A percentile compares a stretch with the other conserved stretches of the same genome.
Evolutionary conservation across 768 basidiomycete genomes (phyloP).

Genomic region (Russula olivacea): DNA sequence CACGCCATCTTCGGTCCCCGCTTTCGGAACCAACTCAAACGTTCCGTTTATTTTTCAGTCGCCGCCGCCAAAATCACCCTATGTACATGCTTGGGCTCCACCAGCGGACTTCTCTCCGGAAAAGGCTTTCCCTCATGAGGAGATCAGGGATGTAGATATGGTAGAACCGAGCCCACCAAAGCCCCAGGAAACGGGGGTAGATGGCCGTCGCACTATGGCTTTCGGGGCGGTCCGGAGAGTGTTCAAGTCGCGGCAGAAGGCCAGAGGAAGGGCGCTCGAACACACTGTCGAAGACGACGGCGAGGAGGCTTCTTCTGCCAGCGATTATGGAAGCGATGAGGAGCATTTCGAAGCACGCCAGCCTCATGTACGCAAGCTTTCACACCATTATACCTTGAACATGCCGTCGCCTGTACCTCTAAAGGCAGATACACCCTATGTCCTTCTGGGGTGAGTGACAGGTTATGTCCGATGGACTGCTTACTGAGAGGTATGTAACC

Average conservation of each 20-base stretch:
- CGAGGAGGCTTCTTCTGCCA: constrained; percentile 41
- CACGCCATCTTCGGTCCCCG: constrained; percentile 36
- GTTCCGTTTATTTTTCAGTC: constrained; percentile 70
- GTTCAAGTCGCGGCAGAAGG: constrained; percentile 52
- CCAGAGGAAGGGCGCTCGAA: constrained; percentile 32
- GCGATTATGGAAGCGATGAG: constrained; percentile 43
- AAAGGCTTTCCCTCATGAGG: constrained; percentile 54
- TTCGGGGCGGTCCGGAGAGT: constrained; percentile 61
- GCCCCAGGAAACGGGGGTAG: constrained; percentile 35
- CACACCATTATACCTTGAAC: constrained; percentile 81
- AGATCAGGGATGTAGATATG: constrained; percentile 71
- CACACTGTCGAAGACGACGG: constrained; percentile 27
- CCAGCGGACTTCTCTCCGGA: constrained; percentile 53
- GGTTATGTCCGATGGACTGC: constrained; percentile 18
- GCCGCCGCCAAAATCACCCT: constrained; percentile 39
- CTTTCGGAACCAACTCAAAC: constrained; percentile 59
- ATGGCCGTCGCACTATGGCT: constrained; percentile 48
- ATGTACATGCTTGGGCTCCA: constrained; percentile 59
- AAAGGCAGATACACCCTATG: constrained; percentile 66
- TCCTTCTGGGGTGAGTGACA: constrained; percentile 71
- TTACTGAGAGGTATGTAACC: not conserved
- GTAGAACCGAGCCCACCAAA: constrained; percentile 59
- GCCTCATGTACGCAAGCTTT: constrained; percentile 48
- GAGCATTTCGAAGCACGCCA: constrained; percentile 22
- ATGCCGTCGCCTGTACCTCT: constrained; percentile 55